Evolutionary conservation across 495 filamentous ascomycete genomes (phyloP), one percentile per base, ranked within the genome.

Genomic region (Pseudevernia furfuracea): DNA sequence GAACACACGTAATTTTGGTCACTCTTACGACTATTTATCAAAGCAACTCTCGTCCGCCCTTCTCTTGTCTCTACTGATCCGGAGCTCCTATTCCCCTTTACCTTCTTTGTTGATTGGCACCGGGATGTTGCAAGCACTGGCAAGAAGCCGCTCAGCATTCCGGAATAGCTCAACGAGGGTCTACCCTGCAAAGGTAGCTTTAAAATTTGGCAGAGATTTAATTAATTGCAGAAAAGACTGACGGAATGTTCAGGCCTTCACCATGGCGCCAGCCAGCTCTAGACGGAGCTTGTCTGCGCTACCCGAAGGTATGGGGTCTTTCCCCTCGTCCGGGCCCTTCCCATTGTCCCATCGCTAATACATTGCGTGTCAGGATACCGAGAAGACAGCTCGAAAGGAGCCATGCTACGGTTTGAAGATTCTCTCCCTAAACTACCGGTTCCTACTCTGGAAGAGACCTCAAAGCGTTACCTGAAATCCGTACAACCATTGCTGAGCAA

Each of bases 331-430:
- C 66, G 70, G 60, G 52, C 37, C 25, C 60, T 34, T 60, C 58
- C 37, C 23, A 7, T 21, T 25, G 34, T 43, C 48, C 25, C 7
- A 23, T 23, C n/a, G 25, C 59, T 61, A 57, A 60, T 43, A 8
- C 25, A 23, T 39, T 15, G 28, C 0, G 52, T 28, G 56, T 9
- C 68, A 94, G 94, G 91, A 62, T 97, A 97, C 81, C 87, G 81
- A 70, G 95, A 97, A 78, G 92, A 99, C 76, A 81, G 82, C 71
- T 88, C 88, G 68, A 96, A 95, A 76, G 91, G 92, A 67, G 82
- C 86, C 25, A 96, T 96, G 90, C 87, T 97, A 67, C 87, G 95
- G 53, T 99, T 94, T 77, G 91, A 99, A 77, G 90, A 97, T 44
- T 97, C 92, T 32, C 85, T 99, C 30, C 95, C 95, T 39, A 85